A percentile compares a stretch with the other conserved stretches of the same genome.
Evolutionary conservation across 2,329 filamentous ascomycete genomes (phyloP).

Genomic region (Fusarium solani-melongenae): DNA sequence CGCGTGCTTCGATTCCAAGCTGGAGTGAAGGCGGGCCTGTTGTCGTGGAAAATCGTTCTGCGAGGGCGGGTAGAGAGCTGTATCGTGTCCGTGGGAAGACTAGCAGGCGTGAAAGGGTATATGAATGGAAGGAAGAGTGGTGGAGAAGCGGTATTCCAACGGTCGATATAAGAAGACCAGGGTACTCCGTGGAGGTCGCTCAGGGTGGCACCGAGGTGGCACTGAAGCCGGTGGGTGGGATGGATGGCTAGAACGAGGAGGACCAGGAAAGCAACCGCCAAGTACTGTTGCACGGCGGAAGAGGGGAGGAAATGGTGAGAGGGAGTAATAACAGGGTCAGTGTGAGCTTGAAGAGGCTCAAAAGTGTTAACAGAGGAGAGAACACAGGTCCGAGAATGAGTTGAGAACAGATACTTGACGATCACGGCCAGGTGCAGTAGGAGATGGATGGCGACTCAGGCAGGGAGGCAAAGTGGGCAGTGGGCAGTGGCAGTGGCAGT

Average conservation of each 20-base stretch:
- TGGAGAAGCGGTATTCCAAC: slow-evolving; percentile 28
- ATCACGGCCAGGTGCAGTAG: slow-evolving; percentile 4
- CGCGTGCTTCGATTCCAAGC: not conserved
- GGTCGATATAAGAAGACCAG: slow-evolving; percentile 32
- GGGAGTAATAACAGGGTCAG: not conserved
- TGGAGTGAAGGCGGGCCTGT: not conserved
- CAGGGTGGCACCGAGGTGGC: slow-evolving; percentile 27
- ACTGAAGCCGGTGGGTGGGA: slow-evolving; percentile 23
- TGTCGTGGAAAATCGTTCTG: not conserved
- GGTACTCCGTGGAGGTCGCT: slow-evolving; percentile 7
- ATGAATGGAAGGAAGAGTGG: slow-evolving; percentile 13
- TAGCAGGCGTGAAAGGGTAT: not conserved
- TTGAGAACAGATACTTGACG: slow-evolving; percentile 20
- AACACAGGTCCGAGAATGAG: slow-evolving; percentile 7
- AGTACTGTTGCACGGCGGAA: slow-evolving; percentile 9
- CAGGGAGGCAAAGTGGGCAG: slow-evolving; percentile 16
- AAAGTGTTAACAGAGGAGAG: not conserved
- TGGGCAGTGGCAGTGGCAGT: not conserved
- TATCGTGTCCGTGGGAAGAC: not conserved
- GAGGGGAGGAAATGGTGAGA: not conserved
- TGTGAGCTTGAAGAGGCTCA: slow-evolving; percentile 6
- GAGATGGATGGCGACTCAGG: slow-evolving; percentile 8
- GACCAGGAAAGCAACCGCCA: not conserved
- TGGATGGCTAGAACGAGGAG: not conserved
- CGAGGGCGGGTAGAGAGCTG: not conserved